Evolutionary conservation across 148 eudicot species (phyloP).

Genomic region (Cornus kousa): DNA sequence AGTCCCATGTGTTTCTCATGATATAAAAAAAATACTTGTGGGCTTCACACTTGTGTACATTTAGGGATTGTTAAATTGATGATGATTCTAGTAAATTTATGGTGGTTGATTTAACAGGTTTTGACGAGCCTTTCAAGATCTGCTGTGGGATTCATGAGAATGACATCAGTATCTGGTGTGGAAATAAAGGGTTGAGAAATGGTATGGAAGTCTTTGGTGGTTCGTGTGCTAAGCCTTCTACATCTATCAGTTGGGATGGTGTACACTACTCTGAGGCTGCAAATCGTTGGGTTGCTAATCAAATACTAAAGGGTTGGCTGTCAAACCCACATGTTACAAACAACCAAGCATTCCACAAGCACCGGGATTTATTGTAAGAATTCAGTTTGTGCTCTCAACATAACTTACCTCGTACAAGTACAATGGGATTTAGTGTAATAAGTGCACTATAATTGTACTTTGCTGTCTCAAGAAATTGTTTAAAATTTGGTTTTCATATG

Average conservation of each 20-base stretch:
- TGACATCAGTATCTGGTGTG: constrained; percentile 57
- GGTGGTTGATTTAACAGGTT: constrained; percentile 33
- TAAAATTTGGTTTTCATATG: too few relatives aligned
- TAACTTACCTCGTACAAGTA: background rate
- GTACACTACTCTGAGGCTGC: constrained; percentile 79
- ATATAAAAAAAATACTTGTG: too few relatives aligned
- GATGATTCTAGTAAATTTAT: background rate
- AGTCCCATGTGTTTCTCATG: too few relatives aligned
- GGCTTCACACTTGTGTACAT: background rate
- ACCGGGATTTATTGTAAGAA: background rate
- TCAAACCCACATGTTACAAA: constrained; percentile 55
- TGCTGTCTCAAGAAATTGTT: too few relatives aligned
- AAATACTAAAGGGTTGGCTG: constrained; percentile 51
- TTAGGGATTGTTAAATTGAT: too few relatives aligned
- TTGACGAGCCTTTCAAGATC: constrained; percentile 44
- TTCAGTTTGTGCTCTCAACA: background rate
- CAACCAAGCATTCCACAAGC: constrained; percentile 52
- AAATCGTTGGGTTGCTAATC: constrained; percentile 66
- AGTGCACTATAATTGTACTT: too few relatives aligned
- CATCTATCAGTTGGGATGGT: constrained; percentile 70
- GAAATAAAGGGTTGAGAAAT: constrained; percentile 43
- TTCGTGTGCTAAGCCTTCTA: constrained; percentile 52
- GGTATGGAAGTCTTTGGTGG: constrained; percentile 51
- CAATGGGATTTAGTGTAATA: background rate
- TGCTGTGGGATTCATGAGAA: constrained; percentile 70